Evolutionary conservation across 768 basidiomycete genomes (phyloP).

Genomic region (Termitomyces sp.): DNA sequence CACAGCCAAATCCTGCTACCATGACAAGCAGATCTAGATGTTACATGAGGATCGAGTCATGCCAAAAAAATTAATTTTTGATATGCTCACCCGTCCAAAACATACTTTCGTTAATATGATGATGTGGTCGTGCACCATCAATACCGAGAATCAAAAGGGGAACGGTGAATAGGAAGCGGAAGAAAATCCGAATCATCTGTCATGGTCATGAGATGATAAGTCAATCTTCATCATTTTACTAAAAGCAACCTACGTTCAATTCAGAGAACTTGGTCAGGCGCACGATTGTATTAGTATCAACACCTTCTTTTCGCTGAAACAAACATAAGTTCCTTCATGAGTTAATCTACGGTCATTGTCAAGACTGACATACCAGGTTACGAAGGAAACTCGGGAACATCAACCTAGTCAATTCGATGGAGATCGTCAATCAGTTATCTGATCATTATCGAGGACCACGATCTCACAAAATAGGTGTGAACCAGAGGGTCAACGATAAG

Average conservation of each 20-base stretch:
- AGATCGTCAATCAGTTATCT: conserved; percentile 11
- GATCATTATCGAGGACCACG: conserved; percentile 2
- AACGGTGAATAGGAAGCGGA: conserved; percentile 69
- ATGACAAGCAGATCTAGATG: conserved; percentile 56
- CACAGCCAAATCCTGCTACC: conserved; percentile 54
- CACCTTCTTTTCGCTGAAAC: conserved; percentile 52
- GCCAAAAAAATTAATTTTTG: not conserved
- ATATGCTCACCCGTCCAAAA: conserved; percentile 44
- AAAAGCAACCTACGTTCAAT: conserved; percentile 52
- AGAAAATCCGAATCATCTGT: conserved; percentile 67
- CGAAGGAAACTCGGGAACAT: conserved; percentile 66
- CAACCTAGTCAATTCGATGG: conserved; percentile 55
- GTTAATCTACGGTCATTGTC: not conserved
- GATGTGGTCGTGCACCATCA: conserved; percentile 64
- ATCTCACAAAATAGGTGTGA: conserved; percentile 63
- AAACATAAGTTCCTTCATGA: not conserved
- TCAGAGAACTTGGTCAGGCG: conserved; percentile 80
- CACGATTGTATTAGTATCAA: conserved; percentile 63
- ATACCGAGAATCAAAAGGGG: conserved; percentile 64
- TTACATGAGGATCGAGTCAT: not conserved
- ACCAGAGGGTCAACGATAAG: conserved; percentile 69
- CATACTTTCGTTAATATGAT: conserved; percentile 63
- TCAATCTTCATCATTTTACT: not conserved
- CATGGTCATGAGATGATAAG: not conserved
- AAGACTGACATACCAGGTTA: conserved; percentile 47